These are phyloP conservation scores for Bryopsis sp. DNA, from an alignment of 139 green algal genomes.

Conservation along the genomic window DNA sequence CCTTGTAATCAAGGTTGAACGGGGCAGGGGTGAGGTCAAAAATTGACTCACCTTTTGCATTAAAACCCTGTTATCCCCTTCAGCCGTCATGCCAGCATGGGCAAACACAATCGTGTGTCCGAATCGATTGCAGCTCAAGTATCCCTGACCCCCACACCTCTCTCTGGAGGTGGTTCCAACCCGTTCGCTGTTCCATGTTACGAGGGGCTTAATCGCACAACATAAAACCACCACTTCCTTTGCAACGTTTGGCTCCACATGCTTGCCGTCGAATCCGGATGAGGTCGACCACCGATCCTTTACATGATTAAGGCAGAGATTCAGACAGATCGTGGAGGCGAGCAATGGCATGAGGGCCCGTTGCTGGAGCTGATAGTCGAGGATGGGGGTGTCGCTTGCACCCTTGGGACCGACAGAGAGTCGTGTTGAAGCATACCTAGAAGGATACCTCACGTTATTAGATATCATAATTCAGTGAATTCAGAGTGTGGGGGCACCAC, in stretches of 20 bases:
- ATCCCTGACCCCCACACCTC: constrained; percentile 71
- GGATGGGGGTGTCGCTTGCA: constrained; percentile 75
- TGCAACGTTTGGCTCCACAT: constrained; percentile 15
- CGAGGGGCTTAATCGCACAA: constrained; percentile 91
- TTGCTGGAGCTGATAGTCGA: constrained; percentile 90
- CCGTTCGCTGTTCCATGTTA: constrained; percentile 67
- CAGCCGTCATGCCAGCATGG: constrained; percentile 86
- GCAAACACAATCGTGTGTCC: constrained; percentile 77
- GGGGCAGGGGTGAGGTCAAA: too few species aligned
- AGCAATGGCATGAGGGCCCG: constrained; percentile 74
- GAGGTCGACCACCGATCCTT: constrained; percentile 64
- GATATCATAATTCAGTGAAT: too few species aligned
- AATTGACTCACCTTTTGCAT: constrained; percentile 81
- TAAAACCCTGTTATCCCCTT: constrained; percentile 83
- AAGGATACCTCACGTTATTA: too few species aligned
- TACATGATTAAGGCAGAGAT: constrained; percentile 73
- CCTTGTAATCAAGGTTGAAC: too few species aligned
- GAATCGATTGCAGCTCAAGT: constrained; percentile 83
- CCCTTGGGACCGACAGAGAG: constrained; percentile 72
- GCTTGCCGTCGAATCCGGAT: constrained; percentile 53
- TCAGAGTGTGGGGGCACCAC: too few species aligned
- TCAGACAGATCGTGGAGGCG: constrained; percentile 69
- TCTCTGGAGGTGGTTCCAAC: constrained; percentile 39
- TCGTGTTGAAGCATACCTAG: constrained; percentile 60
- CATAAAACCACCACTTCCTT: constrained; percentile 75